Percentiles rank a stretch among this genome's conserved stretches.
These are phyloP conservation scores for Boletus edulis DNA, from an alignment of 768 basidiomycete species.

Conservation along the genomic window DNA sequence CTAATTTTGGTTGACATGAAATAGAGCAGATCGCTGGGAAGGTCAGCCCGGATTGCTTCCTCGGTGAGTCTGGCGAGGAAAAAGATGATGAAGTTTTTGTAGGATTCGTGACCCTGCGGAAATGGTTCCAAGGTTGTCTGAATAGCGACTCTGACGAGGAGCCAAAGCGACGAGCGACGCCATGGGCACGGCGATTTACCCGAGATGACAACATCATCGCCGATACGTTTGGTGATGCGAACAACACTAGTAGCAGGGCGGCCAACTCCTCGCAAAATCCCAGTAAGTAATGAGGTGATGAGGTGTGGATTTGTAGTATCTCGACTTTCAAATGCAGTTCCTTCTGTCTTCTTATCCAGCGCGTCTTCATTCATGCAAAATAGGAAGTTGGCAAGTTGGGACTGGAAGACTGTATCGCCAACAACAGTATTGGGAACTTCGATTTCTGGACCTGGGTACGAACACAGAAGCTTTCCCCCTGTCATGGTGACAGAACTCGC, in stretches of 20 bases:
- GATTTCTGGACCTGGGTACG: conserved; percentile 44
- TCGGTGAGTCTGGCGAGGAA: conserved; percentile 32
- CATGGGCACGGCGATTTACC: conserved; percentile 24
- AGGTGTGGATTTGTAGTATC: conserved; percentile 37
- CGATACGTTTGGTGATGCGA: conserved; percentile 31
- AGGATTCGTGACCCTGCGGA: conserved; percentile 20
- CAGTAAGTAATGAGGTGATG: conserved; percentile 44
- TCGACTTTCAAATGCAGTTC: background rate
- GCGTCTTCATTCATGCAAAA: conserved; percentile 31
- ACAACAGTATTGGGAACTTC: conserved; percentile 29
- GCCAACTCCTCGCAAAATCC: conserved; percentile 38
- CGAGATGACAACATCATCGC: conserved; percentile 29
- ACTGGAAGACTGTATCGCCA: conserved; percentile 28
- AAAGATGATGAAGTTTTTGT: conserved; percentile 50
- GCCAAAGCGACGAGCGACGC: conserved; percentile 38
- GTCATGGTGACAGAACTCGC: conserved; percentile 33
- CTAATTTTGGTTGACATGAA: conserved; percentile 28
- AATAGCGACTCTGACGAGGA: conserved; percentile 31
- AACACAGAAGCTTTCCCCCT: conserved; percentile 41
- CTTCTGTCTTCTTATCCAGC: conserved; percentile 12
- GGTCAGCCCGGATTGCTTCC: conserved; percentile 10
- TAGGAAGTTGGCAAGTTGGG: conserved; percentile 39
- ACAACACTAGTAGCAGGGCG: conserved; percentile 3
- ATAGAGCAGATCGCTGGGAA: conserved; percentile 27
- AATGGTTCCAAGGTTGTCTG: conserved; percentile 27